Percentiles rank a stretch among this genome's conserved stretches.
Conservation (phyloP, 1,284 basidiomycete species). For the Termitomyces sp. region DNA sequence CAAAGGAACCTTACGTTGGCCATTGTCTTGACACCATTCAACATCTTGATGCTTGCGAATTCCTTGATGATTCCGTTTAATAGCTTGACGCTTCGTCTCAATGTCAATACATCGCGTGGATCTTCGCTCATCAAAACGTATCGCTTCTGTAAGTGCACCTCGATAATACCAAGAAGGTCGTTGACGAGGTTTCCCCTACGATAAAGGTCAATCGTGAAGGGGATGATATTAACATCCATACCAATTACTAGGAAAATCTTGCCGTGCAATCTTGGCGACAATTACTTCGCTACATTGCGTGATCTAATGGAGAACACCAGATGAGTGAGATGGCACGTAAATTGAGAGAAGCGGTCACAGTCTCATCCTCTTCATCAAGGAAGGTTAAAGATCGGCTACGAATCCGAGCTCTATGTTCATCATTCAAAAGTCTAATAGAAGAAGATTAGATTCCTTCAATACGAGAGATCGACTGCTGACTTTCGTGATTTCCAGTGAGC, state of each 20-base stretch:
- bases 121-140: slow-evolving; percentile 38
- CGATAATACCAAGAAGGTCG: slow-evolving; percentile 52
- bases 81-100: slow-evolving; percentile 57
- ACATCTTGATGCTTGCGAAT: slow-evolving; percentile 62
- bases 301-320: slow-evolving; percentile 42
- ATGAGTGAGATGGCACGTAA: not conserved
- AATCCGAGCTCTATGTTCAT: slow-evolving; percentile 58
- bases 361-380: slow-evolving; percentile 69
- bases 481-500: slow-evolving; percentile 68
- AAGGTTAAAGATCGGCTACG: slow-evolving; percentile 57
- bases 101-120: slow-evolving; percentile 41
- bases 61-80: slow-evolving; percentile 66
- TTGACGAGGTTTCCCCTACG: slow-evolving; percentile 59
- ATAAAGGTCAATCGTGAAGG: slow-evolving; percentile 3
- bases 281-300: slow-evolving; percentile 68
- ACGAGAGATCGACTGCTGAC: slow-evolving; percentile 32
- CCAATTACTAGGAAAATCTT: slow-evolving; percentile 69
- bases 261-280: slow-evolving; percentile 64
- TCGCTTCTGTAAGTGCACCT: slow-evolving; percentile 45
- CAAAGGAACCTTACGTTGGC: slow-evolving; percentile 36
- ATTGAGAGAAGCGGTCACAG: slow-evolving; percentile 35
- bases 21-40: slow-evolving; percentile 61
- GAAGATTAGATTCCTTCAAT: slow-evolving; percentile 1
- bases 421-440: slow-evolving; percentile 50
- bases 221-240: slow-evolving; percentile 24